Evolutionary conservation across 768 basidiomycete genomes (phyloP), one percentile per base, ranked within the genome.

Genomic region (Leccinum boreale): DNA sequence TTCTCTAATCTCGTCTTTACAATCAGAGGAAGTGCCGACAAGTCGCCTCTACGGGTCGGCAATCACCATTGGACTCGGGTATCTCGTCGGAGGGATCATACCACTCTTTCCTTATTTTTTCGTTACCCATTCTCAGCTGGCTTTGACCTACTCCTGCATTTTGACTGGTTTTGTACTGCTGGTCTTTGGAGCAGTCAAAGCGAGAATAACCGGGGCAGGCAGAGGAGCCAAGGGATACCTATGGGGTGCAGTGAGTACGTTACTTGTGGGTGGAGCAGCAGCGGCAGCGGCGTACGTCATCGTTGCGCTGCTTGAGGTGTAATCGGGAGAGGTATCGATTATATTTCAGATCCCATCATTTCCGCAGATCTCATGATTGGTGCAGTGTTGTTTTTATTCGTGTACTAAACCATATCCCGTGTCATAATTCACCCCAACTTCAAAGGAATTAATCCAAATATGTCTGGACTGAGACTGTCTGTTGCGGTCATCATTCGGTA

Each of bases 81-180:
- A 98, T 77, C 87, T 95, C 60, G 53, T 96, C 55, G 97, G 97
- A 47, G 97, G 97, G 29, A 79, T 95, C 55, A 90, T 98, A 65
- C 97, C 97, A 1, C 82, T 99, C 35, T 64, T 94, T 10, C 94
- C 94, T 10, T 96, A 97, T 75, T 94, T 98, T 77, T 93, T 94
- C 77, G 83, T 94, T 63, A 72, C 84, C 3, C 73, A 73, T 12
- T 94, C 93, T 9, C 80, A 85, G 35, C 70, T 83, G 24, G 82
- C 88, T 45, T 77, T 92, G 49, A 74, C 90, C 47, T 90, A 85
- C 65, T 92, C 90, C 0, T 89, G 79, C 61, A 68, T 92, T 59
- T 72, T 97, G 55, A 99, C 96, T 5, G 92, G 92, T 4, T 64
- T 92, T 55, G 82, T 96, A 12, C 80, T 99, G 11, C 81, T 99